phyloP scores from a whole-genome alignment of 345 rosid genomes.

The Rhodomyrtus tomentosa region DNA sequence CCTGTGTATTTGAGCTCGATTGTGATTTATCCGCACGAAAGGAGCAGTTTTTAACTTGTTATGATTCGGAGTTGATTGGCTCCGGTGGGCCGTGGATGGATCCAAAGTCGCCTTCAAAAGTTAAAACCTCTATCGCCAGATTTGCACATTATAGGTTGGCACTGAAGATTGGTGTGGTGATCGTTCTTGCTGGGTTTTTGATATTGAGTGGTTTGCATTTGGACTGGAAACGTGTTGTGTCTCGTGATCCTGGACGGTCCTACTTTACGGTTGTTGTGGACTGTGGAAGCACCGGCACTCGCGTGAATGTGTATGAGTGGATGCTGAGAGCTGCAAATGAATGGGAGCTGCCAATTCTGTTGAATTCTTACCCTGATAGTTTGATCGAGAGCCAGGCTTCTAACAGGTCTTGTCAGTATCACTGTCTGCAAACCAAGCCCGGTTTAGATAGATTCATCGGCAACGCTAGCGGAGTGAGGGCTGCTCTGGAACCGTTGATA shows the following conservation, averaged over 20 bases:
- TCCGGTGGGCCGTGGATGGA: constrained; percentile 15
- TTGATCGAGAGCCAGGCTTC: constrained; percentile 5
- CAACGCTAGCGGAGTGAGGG: constrained; percentile 34
- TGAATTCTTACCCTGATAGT: constrained; percentile 29
- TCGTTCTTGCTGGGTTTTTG: constrained; percentile 8
- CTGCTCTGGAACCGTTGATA: constrained; percentile 37
- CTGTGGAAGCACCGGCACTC: constrained; percentile 61
- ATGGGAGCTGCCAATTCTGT: constrained; percentile 21
- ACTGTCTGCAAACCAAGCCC: constrained; percentile 53
- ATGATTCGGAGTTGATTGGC: background rate
- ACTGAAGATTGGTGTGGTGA: constrained; percentile 1
- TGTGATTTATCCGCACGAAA: background rate
- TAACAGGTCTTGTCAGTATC: constrained; percentile 33
- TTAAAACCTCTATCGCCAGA: constrained; percentile 10
- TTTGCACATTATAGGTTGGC: constrained; percentile 5
- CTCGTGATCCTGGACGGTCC: background rate
- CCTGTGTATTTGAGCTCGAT: background rate
- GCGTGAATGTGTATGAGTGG: constrained; percentile 50
- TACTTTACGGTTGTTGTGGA: constrained; percentile 38
- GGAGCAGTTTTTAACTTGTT: background rate
- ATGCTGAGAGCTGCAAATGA: constrained; percentile 2
- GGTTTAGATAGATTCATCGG: constrained; percentile 46
- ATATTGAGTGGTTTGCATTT: constrained; percentile 10
- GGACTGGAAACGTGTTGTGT: background rate
- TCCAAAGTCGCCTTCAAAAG: constrained; percentile 42